Evolutionary conservation across 2,329 filamentous ascomycete species (phyloP).

Genomic region (Truncatella angustata): DNA sequence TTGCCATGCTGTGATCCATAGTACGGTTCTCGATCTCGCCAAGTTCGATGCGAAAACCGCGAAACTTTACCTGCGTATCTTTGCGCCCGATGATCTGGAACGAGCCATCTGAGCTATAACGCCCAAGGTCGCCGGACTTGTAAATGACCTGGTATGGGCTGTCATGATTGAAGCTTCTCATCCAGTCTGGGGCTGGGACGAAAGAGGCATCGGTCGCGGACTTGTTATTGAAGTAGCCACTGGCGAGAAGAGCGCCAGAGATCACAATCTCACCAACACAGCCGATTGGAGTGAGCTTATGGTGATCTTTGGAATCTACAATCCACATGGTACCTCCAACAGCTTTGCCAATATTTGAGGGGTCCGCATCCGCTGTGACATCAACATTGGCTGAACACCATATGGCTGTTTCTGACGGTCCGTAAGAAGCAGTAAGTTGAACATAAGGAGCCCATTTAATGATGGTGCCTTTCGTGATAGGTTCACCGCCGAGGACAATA

Average conservation of each 20-base stretch:
- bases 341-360: conserved; percentile 13
- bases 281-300: conserved; percentile 30
- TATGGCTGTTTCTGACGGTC: conserved; percentile 32
- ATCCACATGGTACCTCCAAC: conserved; percentile 36
- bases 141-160: conserved; percentile 19
- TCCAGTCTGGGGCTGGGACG: conserved; percentile 36
- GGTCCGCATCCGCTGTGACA: background rate
- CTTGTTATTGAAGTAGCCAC: conserved; percentile 39
- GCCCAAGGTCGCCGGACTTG: conserved; percentile 32
- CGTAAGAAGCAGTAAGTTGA: conserved; percentile 35
- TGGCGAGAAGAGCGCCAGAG: conserved; percentile 29
- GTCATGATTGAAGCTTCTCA: conserved; percentile 14
- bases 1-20: background rate
- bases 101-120: conserved; percentile 25
- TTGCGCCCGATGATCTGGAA: conserved; percentile 39
- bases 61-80: conserved; percentile 49
- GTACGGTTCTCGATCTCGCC: conserved; percentile 36
- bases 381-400: background rate
- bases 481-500: conserved; percentile 20
- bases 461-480: conserved; percentile 22
- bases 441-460: conserved; percentile 32
- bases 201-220: conserved; percentile 40
- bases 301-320: conserved; percentile 22
- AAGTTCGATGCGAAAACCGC: conserved; percentile 46
- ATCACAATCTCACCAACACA: conserved; percentile 38